A percentile compares a stretch with the other conserved stretches of the same genome.
These are phyloP conservation scores for Scedosporium boydii DNA, from an alignment of 2,329 filamentous ascomycete genomes.

Conservation along the genomic window DNA sequence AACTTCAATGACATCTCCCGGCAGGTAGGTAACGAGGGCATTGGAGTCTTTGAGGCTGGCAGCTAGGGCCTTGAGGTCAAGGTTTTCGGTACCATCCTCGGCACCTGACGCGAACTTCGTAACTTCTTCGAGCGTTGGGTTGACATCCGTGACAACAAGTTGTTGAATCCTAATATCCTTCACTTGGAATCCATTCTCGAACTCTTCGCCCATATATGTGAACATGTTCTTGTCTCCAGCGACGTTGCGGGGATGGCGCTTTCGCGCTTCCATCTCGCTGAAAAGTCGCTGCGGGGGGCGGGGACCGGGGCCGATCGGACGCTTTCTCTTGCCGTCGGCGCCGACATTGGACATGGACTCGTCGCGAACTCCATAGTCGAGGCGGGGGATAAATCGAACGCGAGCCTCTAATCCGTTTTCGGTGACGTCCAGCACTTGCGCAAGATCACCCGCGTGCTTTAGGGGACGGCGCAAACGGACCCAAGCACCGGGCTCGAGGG, in stretches of 20 bases:
- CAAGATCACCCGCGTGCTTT: conserved; percentile 82
- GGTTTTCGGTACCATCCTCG: conserved; percentile 86
- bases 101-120: conserved; percentile 84
- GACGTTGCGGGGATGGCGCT: conserved; percentile 61
- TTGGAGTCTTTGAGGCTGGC: conserved; percentile 81
- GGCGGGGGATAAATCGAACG: conserved; percentile 77
- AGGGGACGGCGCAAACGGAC: conserved; percentile 74
- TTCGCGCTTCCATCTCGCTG: conserved; percentile 85
- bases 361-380: conserved; percentile 86
- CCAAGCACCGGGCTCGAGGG: conserved; percentile 79
- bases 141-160: conserved; percentile 79
- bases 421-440: conserved; percentile 85
- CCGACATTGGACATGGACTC: conserved; percentile 43
- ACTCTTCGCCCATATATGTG: conserved; percentile 80
- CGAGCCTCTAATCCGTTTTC: conserved; percentile 84
- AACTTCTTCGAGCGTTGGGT: conserved; percentile 87
- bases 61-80: conserved; percentile 84
- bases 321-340: conserved; percentile 70
- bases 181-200: conserved; percentile 84
- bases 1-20: conserved; percentile 93
- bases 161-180: conserved; percentile 89
- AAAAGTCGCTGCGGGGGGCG: conserved; percentile 84
- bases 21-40: conserved; percentile 73
- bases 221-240: conserved; percentile 67
- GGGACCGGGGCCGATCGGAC: conserved; percentile 49